Base-by-base conservation (phyloP, 257 asterid species). In the Ehretia macrophylla region DNA sequence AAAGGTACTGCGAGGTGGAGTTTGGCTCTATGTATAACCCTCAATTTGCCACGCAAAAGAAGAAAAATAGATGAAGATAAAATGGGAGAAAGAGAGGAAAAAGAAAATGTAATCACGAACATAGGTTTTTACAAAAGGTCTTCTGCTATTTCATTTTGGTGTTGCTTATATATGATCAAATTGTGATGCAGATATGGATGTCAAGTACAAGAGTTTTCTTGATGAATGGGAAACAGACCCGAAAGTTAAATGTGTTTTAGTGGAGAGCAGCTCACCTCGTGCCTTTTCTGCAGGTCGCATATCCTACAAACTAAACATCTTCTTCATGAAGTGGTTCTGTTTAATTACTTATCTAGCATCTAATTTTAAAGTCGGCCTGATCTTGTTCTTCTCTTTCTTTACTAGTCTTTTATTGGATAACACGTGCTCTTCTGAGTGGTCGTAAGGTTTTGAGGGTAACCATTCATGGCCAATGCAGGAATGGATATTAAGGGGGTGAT, bases 171-270 rank as follows among this genome's bases (percentile, higher is more conserved):
- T 64, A 27, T 64, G 39, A 17, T 51, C 58, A 71, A 42, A 51
- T 49, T 35, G 5, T 70, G 66, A 54, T 81, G 79, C 77, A 92
- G 99, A 92, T 65, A 92, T 92, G 99, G 99, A 92, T 64, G 54
- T 84, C 51, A 88, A 64, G 51, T 92, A 83, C 67, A 92, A 92
- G 80, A 77, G 81, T 19, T 88, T 77, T 64, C 79, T 92, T 70
- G 96, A 88, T 63, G 91, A 86, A 60, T 92, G 99, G 99, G 95
- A 92, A 78, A 64, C 75, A 20, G 95, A 92, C 50, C 94, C 97
- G 8, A 81, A 60, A 67, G 99, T 92, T 68, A 92, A 88, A 73
- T 92, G 95, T 69, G 97, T 86, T 56, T 64, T 88, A 83, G 95
- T 92, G 47, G 97, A 84, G 63, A 77, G 99, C 46, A 88, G 99